These are phyloP conservation scores for Rhizopus sp. DNA, from an alignment of 371 early-diverging fungal species.

Conservation along the genomic window DNA sequence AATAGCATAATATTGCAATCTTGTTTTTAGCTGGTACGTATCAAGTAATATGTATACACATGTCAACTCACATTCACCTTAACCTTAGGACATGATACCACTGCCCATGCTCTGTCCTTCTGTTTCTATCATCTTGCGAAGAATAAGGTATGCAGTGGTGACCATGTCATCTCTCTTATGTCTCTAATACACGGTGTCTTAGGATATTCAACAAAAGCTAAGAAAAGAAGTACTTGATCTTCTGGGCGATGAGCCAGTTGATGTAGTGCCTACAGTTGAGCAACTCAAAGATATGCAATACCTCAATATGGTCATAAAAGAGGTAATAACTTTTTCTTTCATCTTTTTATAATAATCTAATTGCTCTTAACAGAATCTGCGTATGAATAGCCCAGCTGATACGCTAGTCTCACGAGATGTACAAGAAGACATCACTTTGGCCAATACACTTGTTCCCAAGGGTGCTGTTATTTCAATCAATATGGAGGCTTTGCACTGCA, in stretches of 20 bases:
- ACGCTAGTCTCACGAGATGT: constrained; percentile 16
- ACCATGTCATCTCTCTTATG: background rate
- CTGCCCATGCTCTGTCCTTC: constrained; percentile 28
- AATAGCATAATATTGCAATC: constrained; percentile 16
- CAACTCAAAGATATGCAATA: constrained; percentile 46
- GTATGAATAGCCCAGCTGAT: constrained; percentile 13
- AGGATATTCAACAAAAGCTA: constrained; percentile 26
- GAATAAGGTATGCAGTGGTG: constrained; percentile 19
- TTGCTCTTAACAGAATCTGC: constrained; percentile 10
- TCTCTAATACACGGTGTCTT: background rate
- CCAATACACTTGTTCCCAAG: constrained; percentile 47
- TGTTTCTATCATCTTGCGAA: constrained; percentile 35
- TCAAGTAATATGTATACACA: constrained; percentile 31
- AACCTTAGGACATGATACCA: constrained; percentile 44
- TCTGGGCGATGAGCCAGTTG: constrained; percentile 14
- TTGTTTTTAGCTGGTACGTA: constrained; percentile 22
- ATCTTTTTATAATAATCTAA: background rate
- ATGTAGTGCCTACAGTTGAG: constrained; percentile 30
- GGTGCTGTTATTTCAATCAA: constrained; percentile 40
- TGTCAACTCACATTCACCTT: constrained; percentile 24
- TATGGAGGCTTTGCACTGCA: constrained; percentile 36
- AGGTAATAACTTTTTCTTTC: constrained; percentile 11
- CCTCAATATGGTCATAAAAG: constrained; percentile 44
- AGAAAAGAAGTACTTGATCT: constrained; percentile 14
- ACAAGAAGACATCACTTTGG: constrained; percentile 40